Evolutionary conservation across 139 green algal species (phyloP).

Genomic region (Trebouxia sp.): DNA sequence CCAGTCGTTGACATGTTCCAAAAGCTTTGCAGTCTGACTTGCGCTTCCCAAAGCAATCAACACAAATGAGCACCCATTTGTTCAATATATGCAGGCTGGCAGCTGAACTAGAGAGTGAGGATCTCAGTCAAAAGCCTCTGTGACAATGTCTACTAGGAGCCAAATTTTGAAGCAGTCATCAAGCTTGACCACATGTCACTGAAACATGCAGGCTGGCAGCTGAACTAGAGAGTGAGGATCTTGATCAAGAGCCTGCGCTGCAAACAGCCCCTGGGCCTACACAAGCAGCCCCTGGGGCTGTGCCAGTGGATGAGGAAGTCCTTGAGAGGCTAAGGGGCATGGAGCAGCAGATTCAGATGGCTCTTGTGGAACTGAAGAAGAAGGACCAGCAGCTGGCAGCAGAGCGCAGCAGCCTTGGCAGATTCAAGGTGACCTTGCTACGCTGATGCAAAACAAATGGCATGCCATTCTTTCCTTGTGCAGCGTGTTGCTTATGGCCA

Average conservation of each 20-base stretch:
- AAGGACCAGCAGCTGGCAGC: conserved; percentile 51
- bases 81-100: conserved; percentile 9
- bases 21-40: too few relatives aligned
- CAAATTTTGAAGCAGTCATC: too few relatives aligned
- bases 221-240: conserved; percentile 16
- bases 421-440: conserved; percentile 5
- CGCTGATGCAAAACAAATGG: too few relatives aligned
- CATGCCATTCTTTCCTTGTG: too few relatives aligned
- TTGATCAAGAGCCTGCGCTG: background rate
- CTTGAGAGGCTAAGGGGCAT: conserved; percentile 34
- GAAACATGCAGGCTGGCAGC: conserved; percentile 24
- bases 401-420: background rate
- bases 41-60: too few relatives aligned
- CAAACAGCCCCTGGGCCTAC: background rate
- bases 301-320: conserved; percentile 32
- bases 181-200: too few relatives aligned
- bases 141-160: too few relatives aligned
- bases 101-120: conserved; percentile 23
- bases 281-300: background rate
- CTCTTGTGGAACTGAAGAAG: conserved; percentile 44
- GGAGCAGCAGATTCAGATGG: conserved; percentile 50
- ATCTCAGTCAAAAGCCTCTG: background rate
- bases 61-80: too few relatives aligned
- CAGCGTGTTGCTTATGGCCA: too few relatives aligned
- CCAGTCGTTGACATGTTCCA: too few relatives aligned